Evolutionary conservation across 352 stramenopile genomes (phyloP), one percentile per base, ranked within the genome.

Genomic region (Globisporangium okanoganense): DNA sequence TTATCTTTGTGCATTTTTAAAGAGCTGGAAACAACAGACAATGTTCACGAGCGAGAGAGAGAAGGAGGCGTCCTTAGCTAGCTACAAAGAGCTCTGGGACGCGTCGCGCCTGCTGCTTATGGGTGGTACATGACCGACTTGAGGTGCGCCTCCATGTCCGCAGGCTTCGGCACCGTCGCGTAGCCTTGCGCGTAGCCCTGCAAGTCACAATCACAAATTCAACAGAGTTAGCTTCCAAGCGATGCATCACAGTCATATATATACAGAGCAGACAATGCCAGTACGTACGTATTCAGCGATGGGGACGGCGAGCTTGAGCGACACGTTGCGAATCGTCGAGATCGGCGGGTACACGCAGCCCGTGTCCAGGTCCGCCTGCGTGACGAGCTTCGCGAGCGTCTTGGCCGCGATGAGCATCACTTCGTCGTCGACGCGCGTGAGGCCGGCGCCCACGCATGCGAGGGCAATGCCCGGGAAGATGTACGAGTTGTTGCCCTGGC

Each of bases 401-500:
- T 90, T 77, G 36, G 85, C 85, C 6, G 82, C 85, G 54, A 91
- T 87, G 64, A 94, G 79, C 78, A 94, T 90, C 50, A 95, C 76
- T 61, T 87, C 79, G 50, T 95, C 82, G 49, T 90, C 74, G 33
- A 93, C 81, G 65, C 85, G 79, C 16, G 79, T 91, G 33, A 93
- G 52, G 4, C 81, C 87, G 35, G 78, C 90, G 5, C 96, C 76
- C n/a, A 97, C 89, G 22, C 94, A 94, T 40, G 92, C 96, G 5
- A 99, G 82, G 24, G 94, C 96, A 58, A 99, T 81, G 51, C 95
- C 97, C 22, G 96, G 96, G 81, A 99, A 99, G 65, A 99, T 92
- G 76, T 98, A 99, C 71, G 96, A 92, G 77, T 98, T 98, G 82
- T 98, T 98, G 70, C 88, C 85, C 70, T 98, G 92, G 43, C 86